phyloP scores from a whole-genome alignment of 2,329 filamentous ascomycete species.

The Alternaria incomplexa region DNA sequence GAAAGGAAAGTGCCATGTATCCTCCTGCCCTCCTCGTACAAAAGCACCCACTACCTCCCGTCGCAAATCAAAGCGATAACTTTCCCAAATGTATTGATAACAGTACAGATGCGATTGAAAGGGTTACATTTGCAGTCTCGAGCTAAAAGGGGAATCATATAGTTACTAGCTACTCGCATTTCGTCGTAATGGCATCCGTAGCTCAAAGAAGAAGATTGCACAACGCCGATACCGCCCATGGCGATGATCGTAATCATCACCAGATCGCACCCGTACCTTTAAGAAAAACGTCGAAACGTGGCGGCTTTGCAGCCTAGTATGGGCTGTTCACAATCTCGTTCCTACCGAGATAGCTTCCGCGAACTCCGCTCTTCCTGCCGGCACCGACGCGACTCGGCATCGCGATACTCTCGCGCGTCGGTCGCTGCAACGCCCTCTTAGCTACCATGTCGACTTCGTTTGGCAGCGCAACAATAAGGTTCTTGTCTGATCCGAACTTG shows the following conservation, averaged over 20 bases:
- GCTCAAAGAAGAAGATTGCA: too few relatives aligned
- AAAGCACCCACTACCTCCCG: not conserved
- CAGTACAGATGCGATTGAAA: too few relatives aligned
- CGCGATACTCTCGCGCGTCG: conserved; percentile 92
- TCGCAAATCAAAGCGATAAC: too few relatives aligned
- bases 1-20: not conserved
- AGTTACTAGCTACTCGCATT: too few relatives aligned
- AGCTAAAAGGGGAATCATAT: too few relatives aligned
- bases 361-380: conserved; percentile 44
- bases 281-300: not conserved
- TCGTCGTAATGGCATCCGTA: too few relatives aligned
- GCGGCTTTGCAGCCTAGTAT: conserved; percentile 52
- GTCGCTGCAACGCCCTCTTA: conserved; percentile 81
- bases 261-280: too few relatives aligned
- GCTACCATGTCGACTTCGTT: conserved; percentile 99
- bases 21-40: not conserved
- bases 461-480: conserved; percentile 93
- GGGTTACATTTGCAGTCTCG: too few relatives aligned
- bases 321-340: conserved; percentile 84
- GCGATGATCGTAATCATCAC: too few relatives aligned
- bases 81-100: too few relatives aligned
- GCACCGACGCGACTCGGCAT: conserved; percentile 58
- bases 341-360: conserved; percentile 74
- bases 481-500: conserved; percentile 96
- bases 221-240: too few relatives aligned